phyloP scores from a whole-genome alignment of 2,329 filamentous ascomycete species.

The Fusarium marasasianum region DNA sequence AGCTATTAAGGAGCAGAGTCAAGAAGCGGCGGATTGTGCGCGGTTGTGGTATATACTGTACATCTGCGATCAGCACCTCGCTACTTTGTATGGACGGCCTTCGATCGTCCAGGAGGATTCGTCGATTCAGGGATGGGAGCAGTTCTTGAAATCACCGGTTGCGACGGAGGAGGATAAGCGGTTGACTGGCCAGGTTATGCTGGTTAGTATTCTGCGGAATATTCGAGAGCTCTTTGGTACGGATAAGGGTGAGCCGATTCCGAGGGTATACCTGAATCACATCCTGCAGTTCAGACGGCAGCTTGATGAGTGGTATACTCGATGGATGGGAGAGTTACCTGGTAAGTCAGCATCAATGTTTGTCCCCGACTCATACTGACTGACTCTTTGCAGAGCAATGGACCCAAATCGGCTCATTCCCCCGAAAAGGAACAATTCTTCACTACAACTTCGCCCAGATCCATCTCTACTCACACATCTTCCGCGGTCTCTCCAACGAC shows the following conservation, averaged over 20 bases:
- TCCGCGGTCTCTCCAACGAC: slow-evolving; percentile 50
- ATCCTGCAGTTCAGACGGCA: slow-evolving; percentile 48
- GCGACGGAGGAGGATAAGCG: slow-evolving; percentile 65
- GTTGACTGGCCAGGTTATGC: slow-evolving; percentile 66
- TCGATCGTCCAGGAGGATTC: slow-evolving; percentile 67
- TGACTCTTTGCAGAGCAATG: slow-evolving; percentile 47
- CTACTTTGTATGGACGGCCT: slow-evolving; percentile 68
- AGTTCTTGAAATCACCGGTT: slow-evolving; percentile 61
- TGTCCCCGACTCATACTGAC: neutral
- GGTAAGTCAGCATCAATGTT: slow-evolving; percentile 31
- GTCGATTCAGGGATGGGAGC: slow-evolving; percentile 66
- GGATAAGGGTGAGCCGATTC: slow-evolving; percentile 63
- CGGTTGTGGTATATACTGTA: slow-evolving; percentile 70
- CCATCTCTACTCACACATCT: slow-evolving; percentile 54
- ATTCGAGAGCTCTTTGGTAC: slow-evolving; percentile 66
- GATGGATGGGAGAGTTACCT: slow-evolving; percentile 48
- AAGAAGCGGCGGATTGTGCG: slow-evolving; percentile 61
- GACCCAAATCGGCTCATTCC: slow-evolving; percentile 51
- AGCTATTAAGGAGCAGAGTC: slow-evolving; percentile 49
- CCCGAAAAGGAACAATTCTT: slow-evolving; percentile 52
- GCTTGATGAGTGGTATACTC: slow-evolving; percentile 51
- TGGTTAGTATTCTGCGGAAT: slow-evolving; percentile 67
- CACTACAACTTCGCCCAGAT: slow-evolving; percentile 56
- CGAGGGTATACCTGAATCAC: slow-evolving; percentile 63
- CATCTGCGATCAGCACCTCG: slow-evolving; percentile 69